A percentile compares a stretch with the other conserved stretches of the same genome.
These are phyloP conservation scores for Grosmannia serpens DNA, from an alignment of 2,329 filamentous ascomycete species.

Conservation along the genomic window DNA sequence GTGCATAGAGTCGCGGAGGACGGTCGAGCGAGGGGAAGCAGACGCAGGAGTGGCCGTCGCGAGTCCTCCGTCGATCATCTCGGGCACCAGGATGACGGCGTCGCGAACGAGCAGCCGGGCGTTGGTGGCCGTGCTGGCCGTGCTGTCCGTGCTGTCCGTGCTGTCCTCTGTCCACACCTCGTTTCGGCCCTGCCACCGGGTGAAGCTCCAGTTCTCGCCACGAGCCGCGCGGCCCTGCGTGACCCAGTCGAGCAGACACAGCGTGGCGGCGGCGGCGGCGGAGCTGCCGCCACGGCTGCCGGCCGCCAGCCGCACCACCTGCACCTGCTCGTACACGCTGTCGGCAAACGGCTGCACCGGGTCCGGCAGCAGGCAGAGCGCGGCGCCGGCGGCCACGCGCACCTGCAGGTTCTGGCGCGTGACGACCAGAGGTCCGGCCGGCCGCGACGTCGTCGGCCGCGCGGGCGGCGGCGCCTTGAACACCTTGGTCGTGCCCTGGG, in stretches of 20 bases:
- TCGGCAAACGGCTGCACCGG: constrained; percentile 83
- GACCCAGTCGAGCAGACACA: constrained; percentile 91
- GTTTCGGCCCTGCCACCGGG: constrained; percentile 70
- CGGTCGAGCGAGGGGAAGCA: constrained; percentile 4
- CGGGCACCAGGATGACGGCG: constrained; percentile 52
- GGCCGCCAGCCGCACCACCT: constrained; percentile 56
- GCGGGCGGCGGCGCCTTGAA: constrained; percentile 55
- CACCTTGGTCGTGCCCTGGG: constrained; percentile 84
- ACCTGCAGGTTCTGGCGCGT: constrained; percentile 48
- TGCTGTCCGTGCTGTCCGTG: neutral
- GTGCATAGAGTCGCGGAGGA: constrained; percentile 55
- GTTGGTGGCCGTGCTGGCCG: constrained; percentile 9
- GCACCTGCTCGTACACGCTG: constrained; percentile 74
- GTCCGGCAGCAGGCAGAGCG: constrained; percentile 67
- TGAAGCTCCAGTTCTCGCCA: constrained; percentile 81
- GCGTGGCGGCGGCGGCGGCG: constrained; percentile 24
- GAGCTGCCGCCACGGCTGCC: constrained; percentile 19
- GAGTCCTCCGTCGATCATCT: constrained; percentile 9
- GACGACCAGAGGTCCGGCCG: constrained; percentile 26
- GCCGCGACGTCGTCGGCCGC: neutral
- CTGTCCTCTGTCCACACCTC: constrained; percentile 52
- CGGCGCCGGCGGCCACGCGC: constrained; percentile 36
- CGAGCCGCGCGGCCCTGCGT: constrained; percentile 74
- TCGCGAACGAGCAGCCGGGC: constrained; percentile 68
- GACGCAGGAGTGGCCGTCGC: constrained; percentile 14